Evolutionary conservation across 768 basidiomycete species (phyloP).

Genomic region (Obba rivulosa): DNA sequence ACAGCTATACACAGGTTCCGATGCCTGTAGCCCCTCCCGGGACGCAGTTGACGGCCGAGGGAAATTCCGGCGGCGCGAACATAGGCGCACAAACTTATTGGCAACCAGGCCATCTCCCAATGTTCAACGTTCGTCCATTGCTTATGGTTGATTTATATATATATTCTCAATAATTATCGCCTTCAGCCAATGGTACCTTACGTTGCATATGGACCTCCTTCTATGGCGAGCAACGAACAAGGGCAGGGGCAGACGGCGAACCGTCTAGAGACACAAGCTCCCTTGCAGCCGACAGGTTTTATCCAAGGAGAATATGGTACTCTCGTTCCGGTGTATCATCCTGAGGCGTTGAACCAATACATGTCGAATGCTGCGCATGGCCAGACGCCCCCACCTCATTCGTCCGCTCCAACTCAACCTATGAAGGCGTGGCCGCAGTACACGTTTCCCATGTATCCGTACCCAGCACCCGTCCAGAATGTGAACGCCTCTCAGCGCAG

Average conservation of each 20-base stretch:
- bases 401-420: neutral
- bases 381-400: constrained; percentile 19
- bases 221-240: neutral
- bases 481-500: neutral
- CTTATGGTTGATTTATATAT: neutral
- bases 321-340: constrained; percentile 65
- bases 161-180: neutral
- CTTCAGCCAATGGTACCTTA: constrained; percentile 2
- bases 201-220: constrained; percentile 6
- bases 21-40: constrained; percentile 20
- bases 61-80: constrained; percentile 28
- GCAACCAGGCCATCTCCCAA: neutral
- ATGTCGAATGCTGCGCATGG: constrained; percentile 39
- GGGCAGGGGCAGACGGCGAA: neutral
- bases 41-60: constrained; percentile 20
- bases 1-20: constrained; percentile 39
- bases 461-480: constrained; percentile 1
- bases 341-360: constrained; percentile 66
- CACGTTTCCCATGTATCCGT: constrained; percentile 8
- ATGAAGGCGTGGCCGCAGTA: constrained; percentile 1
- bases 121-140: neutral
- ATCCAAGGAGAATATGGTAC: constrained; percentile 69
- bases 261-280: constrained; percentile 35
- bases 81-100: neutral
- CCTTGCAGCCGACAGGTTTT: constrained; percentile 61